Conservation (phyloP, 306 rosid species). For the peach (Prunus persica) region Prunus_persica_NCBIv2 NC_034016.1:22287001-22287500, state of each 20-base stretch:
- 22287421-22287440: constrained; percentile 24
- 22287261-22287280: constrained; percentile 60
- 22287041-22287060: constrained; percentile 87
- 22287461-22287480: constrained; percentile 14
- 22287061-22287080: constrained; percentile 82
- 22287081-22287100: constrained; percentile 20
- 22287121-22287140: neutral
- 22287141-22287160: neutral
- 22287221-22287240: constrained; percentile 71
- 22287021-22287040: constrained; percentile 91
- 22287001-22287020: constrained; percentile 89
- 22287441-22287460: neutral
- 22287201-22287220: neutral
- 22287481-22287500: constrained; percentile 6
- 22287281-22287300: constrained; percentile 84
- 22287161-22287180: neutral
- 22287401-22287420: constrained; percentile 29
- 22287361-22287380: constrained; percentile 76
- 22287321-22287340: constrained; percentile 63
- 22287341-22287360: constrained; percentile 71
- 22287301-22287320: constrained; percentile 91
- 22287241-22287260: constrained; percentile 84
- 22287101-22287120: constrained; percentile 1
- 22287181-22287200: neutral
- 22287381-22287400: constrained; percentile 55